Percentiles rank a stretch among this genome's conserved stretches.
Conservation (phyloP, 306 rosid genomes). For the Citrullus mucosospermus region DNA sequence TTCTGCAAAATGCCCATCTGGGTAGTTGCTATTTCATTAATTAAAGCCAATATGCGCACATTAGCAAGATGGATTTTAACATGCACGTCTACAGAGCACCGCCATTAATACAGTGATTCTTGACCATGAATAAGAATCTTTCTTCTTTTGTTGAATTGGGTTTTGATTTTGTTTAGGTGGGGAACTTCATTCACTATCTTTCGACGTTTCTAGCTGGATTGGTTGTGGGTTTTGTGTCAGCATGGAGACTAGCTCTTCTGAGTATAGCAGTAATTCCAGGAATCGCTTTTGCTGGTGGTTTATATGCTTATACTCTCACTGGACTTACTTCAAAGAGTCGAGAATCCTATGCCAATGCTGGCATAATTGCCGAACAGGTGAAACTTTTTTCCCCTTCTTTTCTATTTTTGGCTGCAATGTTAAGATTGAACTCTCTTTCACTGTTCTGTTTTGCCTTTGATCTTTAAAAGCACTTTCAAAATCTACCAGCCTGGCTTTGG, state of each 20-base stretch:
- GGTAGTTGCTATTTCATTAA: slow-evolving; percentile 12
- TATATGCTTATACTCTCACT: slow-evolving; percentile 91
- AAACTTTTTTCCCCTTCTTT: not conserved
- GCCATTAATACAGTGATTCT: not conserved
- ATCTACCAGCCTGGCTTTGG: not conserved
- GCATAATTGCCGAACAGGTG: slow-evolving; percentile 92
- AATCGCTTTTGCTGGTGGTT: slow-evolving; percentile 94
- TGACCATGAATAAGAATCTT: not conserved
- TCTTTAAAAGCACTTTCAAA: not conserved
- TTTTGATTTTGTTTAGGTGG: slow-evolving; percentile 38
- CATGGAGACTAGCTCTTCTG: slow-evolving; percentile 89
- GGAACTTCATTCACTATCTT: slow-evolving; percentile 93
- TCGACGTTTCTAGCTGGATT: slow-evolving; percentile 95
- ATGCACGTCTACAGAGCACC: slow-evolving; percentile 4
- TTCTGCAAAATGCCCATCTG: not conserved
- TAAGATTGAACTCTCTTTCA: not conserved
- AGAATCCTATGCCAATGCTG: slow-evolving; percentile 91
- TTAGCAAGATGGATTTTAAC: slow-evolving; percentile 5
- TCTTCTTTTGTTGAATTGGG: not conserved
- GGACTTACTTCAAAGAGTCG: slow-evolving; percentile 97
- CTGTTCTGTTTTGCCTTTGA: not conserved
- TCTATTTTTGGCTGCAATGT: not conserved
- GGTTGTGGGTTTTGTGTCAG: slow-evolving; percentile 96
- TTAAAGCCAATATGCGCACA: slow-evolving; percentile 9
- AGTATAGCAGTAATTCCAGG: slow-evolving; percentile 98